Base-by-base conservation (phyloP, 345 rosid genomes). In the Hypericum perforatum region DNA sequence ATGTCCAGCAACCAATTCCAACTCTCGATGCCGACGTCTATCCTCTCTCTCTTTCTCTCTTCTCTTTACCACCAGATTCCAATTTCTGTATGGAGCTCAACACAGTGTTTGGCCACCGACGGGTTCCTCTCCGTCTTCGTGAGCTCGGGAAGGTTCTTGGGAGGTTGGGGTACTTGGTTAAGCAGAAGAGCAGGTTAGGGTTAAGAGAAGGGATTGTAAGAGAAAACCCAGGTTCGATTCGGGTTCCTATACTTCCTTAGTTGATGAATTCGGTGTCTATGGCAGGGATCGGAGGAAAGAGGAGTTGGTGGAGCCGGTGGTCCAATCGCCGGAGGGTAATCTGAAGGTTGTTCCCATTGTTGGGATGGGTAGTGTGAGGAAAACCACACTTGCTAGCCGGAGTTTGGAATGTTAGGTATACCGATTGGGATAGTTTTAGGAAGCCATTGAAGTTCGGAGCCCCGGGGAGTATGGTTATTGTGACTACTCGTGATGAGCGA, bases 291-390 rank as follows among this genome's bases (percentile, higher is more conserved):
- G 8, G 16, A 29, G 16, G 7, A n/a, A 22, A n/a, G 49, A 46
- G 22, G 49, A 16, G 14, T 7, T 46, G 16, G 16, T 46, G 49
- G 22, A 46, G 16, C 8, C 16, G 49, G 7, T 46, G 7, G 14
- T 46, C 22, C 16, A n/a, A 10, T 37, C 29, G 8, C 6, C 11
- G 29, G n/a, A 10, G 9, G 15, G 29, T 10, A 9, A 56, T 15
- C 16, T 38, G 8, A 32, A 13, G 49, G 67, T 63, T 38, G 41
- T 58, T 58, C 45, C 62, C 2, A 52, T 58, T 7, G 51, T 64
- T 16, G 69, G 69, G 3, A 11, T 58, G 50, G 57, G 61, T 16
- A 56, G 67, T 13, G 11, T 50, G n/a, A 61, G 61, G n/a, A 63
- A 63, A 41, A 63, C 45, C 40, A 52, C 59, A 3, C 63, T 57